Evolutionary conservation across 1,284 basidiomycete genomes (phyloP), one percentile per base, ranked within the genome.

Genomic region (Cutaneotrichosporon sp.): DNA sequence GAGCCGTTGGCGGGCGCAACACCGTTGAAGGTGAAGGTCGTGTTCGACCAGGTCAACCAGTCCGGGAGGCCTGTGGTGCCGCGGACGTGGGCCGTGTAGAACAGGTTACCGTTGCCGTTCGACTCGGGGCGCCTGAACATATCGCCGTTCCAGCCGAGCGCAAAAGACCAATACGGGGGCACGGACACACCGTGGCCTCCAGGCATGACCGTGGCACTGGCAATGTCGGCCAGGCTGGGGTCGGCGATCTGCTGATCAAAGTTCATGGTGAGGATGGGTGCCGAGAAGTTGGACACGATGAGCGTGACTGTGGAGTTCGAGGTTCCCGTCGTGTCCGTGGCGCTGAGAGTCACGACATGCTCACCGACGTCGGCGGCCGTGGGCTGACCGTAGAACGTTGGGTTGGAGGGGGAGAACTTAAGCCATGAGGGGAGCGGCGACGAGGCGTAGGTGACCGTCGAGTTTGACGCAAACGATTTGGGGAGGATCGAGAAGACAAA

Each of bases 1-100:
- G 67, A 75, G 1, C 78, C 79, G 29, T 67, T 61, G 2, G 66
- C 69, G 0, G 84, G 84, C 0, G 83, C 82, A 22, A 83, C 75
- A 10, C 84, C 84, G 60, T 76, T 79, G 56, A 84, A 81, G 4
- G 84, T 84, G 59, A 82, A 79, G 2, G 83, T 82, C n/a, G 74
- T 66, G 68, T 83, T 82, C 67, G 81, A 76, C 64, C 82, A 84
- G 9, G 66, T 69, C 54, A 85, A 73, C 84, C 84, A 85, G 22
- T 65, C 57, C 0, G 84, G 84, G 16, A 85, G 71, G 7, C 72
- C 70, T 0, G 74, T 73, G 13, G 73, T 75, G 11, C 79, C 81
- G 5, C 73, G 69, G 2, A 80, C 67, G 36, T 76, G 75, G 2
- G 82, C 79, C 5, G 79, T 72, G 64, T 81, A 80, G 71, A 77